A percentile compares a stretch with the other conserved stretches of the same genome.
Evolutionary conservation across 2,329 filamentous ascomycete genomes (phyloP).

Genomic region (Paracamarosporium sp.): DNA sequence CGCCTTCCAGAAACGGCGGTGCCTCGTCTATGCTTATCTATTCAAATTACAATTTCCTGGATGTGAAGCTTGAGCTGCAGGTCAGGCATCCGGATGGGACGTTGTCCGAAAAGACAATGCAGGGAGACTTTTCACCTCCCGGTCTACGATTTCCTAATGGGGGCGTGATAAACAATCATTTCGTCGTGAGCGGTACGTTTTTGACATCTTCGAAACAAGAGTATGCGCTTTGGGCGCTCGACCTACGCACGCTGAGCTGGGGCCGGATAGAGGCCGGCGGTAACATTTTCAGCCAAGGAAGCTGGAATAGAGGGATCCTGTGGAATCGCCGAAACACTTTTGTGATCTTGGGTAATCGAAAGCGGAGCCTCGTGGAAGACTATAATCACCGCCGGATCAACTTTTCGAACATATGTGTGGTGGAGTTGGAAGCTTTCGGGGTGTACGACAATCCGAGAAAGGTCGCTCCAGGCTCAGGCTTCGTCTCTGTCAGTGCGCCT

Average conservation of each 20-base stretch:
- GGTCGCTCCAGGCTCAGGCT: slow-evolving; percentile 78
- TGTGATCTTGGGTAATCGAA: slow-evolving; percentile 92
- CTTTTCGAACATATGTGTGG: slow-evolving; percentile 95
- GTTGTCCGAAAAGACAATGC: slow-evolving; percentile 87
- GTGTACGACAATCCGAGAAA: slow-evolving; percentile 94
- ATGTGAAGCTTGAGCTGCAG: slow-evolving; percentile 95
- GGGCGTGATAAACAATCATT: slow-evolving; percentile 92
- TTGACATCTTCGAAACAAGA: slow-evolving; percentile 98
- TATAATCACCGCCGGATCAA: slow-evolving; percentile 98
- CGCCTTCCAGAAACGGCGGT: slow-evolving; percentile 47
- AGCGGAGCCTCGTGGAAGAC: slow-evolving; percentile 92
- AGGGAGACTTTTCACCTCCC: slow-evolving; percentile 83
- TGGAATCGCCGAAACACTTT: slow-evolving; percentile 96
- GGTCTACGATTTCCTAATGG: slow-evolving; percentile 95
- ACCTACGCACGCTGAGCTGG: slow-evolving; percentile 88
- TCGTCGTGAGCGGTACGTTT: slow-evolving; percentile 97
- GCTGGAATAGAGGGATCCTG: slow-evolving; percentile 94
- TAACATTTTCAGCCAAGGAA: slow-evolving; percentile 93
- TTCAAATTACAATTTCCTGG: slow-evolving; percentile 98
- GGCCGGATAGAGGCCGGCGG: slow-evolving; percentile 92
- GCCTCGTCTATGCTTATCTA: slow-evolving; percentile 86
- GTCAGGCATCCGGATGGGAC: slow-evolving; percentile 84
- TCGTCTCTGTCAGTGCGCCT: slow-evolving; percentile 80
- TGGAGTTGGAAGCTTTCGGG: slow-evolving; percentile 95
- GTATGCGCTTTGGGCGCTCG: slow-evolving; percentile 94